These are phyloP conservation scores for Phyllosticta citriasiana DNA, from an alignment of 2,329 filamentous ascomycete genomes.

Conservation along the genomic window DNA sequence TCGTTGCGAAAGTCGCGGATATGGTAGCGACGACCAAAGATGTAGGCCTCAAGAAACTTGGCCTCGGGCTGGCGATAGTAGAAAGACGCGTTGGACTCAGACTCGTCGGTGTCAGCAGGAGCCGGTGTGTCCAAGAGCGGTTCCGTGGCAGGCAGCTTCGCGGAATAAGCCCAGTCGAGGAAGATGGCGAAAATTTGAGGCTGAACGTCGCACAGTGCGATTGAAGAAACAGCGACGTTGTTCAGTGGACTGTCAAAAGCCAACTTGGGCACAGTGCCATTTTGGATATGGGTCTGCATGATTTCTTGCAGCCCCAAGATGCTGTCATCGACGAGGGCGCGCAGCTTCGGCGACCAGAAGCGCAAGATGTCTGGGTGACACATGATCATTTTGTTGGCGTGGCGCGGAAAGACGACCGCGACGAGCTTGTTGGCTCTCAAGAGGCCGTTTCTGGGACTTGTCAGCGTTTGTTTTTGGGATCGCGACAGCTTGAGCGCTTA, in stretches of 20 bases:
- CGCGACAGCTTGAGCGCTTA: neutral
- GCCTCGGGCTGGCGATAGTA: neutral
- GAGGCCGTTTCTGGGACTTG: neutral
- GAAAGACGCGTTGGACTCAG: neutral
- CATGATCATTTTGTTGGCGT: neutral
- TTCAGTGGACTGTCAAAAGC: too few species aligned
- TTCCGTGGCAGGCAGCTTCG: neutral
- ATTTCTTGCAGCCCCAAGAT: too few species aligned
- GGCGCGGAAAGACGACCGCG: neutral
- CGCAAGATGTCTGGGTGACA: neutral
- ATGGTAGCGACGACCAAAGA: neutral
- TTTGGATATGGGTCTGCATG: too few species aligned
- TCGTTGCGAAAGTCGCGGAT: constrained; percentile 4
- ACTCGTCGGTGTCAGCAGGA: neutral
- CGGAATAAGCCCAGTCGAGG: constrained; percentile 1
- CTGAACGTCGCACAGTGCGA: neutral
- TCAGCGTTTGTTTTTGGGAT: neutral
- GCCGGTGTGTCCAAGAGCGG: neutral
- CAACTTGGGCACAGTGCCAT: too few species aligned
- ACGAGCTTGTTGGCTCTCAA: neutral
- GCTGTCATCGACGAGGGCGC: neutral
- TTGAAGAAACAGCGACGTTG: too few species aligned
- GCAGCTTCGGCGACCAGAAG: neutral
- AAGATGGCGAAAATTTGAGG: neutral
- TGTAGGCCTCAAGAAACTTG: neutral